Base-by-base conservation (phyloP, 257 asterid genomes). In the Nicotiana undulata region DNA sequence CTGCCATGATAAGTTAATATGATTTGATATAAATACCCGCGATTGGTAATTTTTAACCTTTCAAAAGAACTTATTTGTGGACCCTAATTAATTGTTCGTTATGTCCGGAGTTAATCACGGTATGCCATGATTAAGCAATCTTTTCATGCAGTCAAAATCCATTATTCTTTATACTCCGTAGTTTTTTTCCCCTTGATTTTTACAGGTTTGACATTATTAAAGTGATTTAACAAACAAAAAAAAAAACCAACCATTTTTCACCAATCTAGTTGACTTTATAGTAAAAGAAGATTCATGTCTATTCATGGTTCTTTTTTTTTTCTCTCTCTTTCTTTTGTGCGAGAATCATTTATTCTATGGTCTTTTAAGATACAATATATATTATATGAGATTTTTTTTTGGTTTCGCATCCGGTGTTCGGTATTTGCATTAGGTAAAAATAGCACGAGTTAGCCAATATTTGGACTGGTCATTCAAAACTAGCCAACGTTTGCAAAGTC, bases 51-150 rank as follows among this genome's bases (percentile, higher is more conserved):
- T 13, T 15, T 11, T 51, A 51, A 13, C 56, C 18, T 51, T 51
- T 40, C 2, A 40, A 8, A 40, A 11, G 11, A 40, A 29, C 3
- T 40, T 40, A 40, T 40, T 5, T 77, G 83, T 86, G 93, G 92
- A 79, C 90, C 89, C 56, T 79, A 84, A 66, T 82, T 68, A 18
- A 40, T 40, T 66, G 78, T 77, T 86, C 87, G 86, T 83, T 78
- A 88, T 88, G 65, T 87, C 80, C 87, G 85, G 86, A 89, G 91
- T 88, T 87, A 91, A 79, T 87, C 75, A 83, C 81, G 92, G 86
- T 24, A 75, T 75, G 66, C 24, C 59, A 77, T 81, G 49, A 76
- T 70, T 63, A 5, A 59, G 53, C 22, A 29, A 29, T 10, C 34
- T 20, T 59, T 4, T 81, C 56, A 82, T 64, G n/a, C 1, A 29